Base-by-base conservation (phyloP, 345 rosid genomes). In the Eucalyptus cloeziana region DNA sequence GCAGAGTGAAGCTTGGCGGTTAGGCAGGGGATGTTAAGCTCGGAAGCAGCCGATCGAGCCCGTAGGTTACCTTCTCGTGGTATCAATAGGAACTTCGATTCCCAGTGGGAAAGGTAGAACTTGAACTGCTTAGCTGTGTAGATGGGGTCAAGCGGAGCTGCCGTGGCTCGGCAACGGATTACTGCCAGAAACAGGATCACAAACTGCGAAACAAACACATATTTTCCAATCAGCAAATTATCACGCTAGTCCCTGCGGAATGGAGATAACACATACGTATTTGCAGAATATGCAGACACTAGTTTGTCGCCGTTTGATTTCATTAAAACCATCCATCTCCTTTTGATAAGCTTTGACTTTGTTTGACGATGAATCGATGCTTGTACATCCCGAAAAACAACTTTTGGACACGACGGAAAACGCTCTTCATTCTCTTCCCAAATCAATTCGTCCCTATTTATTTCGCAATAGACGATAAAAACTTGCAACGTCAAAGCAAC, bases 101-200 rank as follows among this genome's bases (percentile, higher is more conserved):
- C 94, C 6, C 93, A 94, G 86, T 94, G 95, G 2, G 96, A 92
- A 51, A 95, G 94, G 92, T 92, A 95, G 88, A 94, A 95, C 93
- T 93, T 95, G 91, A 94, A 94, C 87, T 95, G 95, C 91, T 94
- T 95, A 12, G 91, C 91, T 4, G 94, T 95, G 92, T 95, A 95
- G 11, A 95, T 94, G 9, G 91, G 5, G 91, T 95, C 93, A 30
- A 95, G 91, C 85, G 95, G 95, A 62, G 94, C 96, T 2, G 96
- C 96, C 0, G 94, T 92, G 81, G 95, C 97, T 49, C 96, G 92
- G 88, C 95, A 92, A 11, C 95, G 91, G 15, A 95, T 92, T 10
- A 93, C 96, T 15, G 97, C 96, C 92, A 95, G 62, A 86, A 95
- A 95, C 95, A 93, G 92, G 19, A 94, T 88, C 80, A 97, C 99